Base-by-base conservation (phyloP, 2,329 filamentous ascomycete species). In the Teratosphaeria zuluensis region DNA sequence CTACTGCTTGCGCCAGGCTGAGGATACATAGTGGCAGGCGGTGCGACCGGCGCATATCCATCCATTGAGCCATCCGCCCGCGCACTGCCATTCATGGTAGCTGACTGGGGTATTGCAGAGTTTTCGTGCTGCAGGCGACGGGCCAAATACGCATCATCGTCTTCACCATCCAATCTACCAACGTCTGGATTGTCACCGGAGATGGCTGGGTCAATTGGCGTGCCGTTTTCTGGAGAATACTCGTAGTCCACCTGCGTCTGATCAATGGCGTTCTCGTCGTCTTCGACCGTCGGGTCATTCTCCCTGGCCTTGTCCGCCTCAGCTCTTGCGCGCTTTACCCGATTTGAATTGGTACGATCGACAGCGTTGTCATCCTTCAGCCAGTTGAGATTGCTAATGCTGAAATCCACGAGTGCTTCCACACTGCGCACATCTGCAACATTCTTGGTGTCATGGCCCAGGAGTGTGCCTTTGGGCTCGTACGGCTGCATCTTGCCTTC, bases 341-440 rank as follows among this genome's bases (percentile, higher is more conserved):
- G 68, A 19, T 63, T 70, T 35, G 75, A 74, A 19, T 78, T 73
- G 32, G 66, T 65, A 6, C 64, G 61, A 28, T 68, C 65, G 16
- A 62, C 58, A 3, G 69, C 65, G 60, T 81, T 76, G 55, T 70
- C 78, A 58, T 84, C 84, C 56, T 82, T 81, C 54, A 97, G 76
- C 90, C 91, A 96, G 51, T 81, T 83, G 30, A 95, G 78, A 70
- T 99, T 99, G 56, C 95, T 92, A 48, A 89, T 80, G 30, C 89
- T 85, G 73, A 96, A 96, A 70, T 97, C 91, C 8, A 97, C 90
- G 24, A 97, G 80, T 28, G 85, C 87, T 72, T 97, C 92, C 5
- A 96, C 85, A 68, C 92, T 96, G 61, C 94, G 85, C 56, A 89
- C 87, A 73, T 99, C 94, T 1, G 94, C 92, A 54, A 97, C 86